phyloP scores from a whole-genome alignment of 2,329 filamentous ascomycete species.

The Aureobasidium mangrovei region DNA sequence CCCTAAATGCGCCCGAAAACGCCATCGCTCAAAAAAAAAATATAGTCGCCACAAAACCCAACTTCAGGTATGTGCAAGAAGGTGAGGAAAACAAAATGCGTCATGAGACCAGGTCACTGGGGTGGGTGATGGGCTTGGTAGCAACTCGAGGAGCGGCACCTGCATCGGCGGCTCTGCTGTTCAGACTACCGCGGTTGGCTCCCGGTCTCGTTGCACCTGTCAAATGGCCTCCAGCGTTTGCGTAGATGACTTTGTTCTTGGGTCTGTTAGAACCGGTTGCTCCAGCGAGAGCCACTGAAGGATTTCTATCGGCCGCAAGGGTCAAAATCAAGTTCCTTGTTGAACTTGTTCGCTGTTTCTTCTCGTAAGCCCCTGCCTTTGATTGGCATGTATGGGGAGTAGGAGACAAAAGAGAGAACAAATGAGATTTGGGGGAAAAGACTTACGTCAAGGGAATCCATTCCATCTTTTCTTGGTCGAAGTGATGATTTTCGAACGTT shows the following conservation, averaged over 20 bases:
- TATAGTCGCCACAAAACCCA: neutral
- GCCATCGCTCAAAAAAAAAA: slow-evolving; percentile 5
- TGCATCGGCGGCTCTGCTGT: neutral
- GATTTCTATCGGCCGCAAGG: neutral
- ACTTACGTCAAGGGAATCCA: slow-evolving; percentile 23
- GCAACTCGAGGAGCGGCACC: neutral
- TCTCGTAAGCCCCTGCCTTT: slow-evolving; percentile 5
- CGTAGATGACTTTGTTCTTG: slow-evolving; percentile 4
- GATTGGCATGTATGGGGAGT: neutral
- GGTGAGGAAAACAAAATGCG: neutral
- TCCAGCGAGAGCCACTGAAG: neutral
- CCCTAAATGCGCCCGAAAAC: neutral
- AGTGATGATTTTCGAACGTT: slow-evolving; percentile 36
- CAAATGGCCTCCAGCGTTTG: slow-evolving; percentile 1
- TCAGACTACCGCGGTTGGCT: neutral
- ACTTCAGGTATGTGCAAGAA: neutral
- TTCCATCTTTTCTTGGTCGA: slow-evolving; percentile 27
- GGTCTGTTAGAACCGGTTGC: slow-evolving; percentile 1
- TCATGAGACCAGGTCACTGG: neutral
- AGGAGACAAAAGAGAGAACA: neutral
- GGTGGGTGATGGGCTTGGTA: neutral
- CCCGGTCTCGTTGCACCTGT: neutral
- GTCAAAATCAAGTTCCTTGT: neutral
- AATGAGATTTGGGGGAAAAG: neutral
- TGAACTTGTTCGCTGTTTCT: slow-evolving; percentile 1